Percentiles rank a stretch among this genome's conserved stretches.
phyloP scores from a whole-genome alignment of 805 yeast genomes.

The Candida khao-thaluensis region DNA sequence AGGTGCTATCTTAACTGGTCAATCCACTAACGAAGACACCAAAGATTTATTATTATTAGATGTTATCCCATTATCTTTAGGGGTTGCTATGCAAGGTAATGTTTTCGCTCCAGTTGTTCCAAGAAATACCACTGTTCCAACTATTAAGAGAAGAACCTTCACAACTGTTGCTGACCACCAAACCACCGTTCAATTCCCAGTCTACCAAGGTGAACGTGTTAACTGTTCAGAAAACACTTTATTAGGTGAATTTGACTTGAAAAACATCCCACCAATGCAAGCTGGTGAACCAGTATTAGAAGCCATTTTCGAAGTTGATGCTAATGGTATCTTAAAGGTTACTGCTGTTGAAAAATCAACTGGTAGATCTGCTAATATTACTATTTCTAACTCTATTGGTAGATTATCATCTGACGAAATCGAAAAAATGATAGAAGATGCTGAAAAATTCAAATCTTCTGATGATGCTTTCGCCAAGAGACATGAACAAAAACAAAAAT shows the following conservation, averaged over 20 bases:
- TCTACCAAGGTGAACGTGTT: constrained; percentile 53
- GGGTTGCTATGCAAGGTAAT: constrained; percentile 53
- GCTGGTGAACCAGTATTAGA: constrained; percentile 53
- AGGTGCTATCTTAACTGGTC: constrained; percentile 52
- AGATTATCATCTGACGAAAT: constrained; percentile 50
- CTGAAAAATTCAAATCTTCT: constrained; percentile 80
- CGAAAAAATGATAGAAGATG: constrained; percentile 49
- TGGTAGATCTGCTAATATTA: constrained; percentile 50
- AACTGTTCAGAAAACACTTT: constrained; percentile 51
- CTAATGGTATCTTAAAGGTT: constrained; percentile 51
- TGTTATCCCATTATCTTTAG: constrained; percentile 51
- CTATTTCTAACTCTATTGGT: constrained; percentile 51
- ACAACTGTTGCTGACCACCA: constrained; percentile 53
- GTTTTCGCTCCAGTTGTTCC: constrained; percentile 52
- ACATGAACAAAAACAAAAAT: constrained; percentile 98
- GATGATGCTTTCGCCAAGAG: constrained; percentile 99
- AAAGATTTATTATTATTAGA: constrained; percentile 51
- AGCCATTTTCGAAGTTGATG: constrained; percentile 50
- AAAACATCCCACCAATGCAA: constrained; percentile 51
- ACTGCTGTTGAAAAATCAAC: constrained; percentile 50
- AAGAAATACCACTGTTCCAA: constrained; percentile 52
- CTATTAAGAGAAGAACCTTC: constrained; percentile 51
- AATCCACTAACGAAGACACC: constrained; percentile 49
- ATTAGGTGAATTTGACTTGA: constrained; percentile 51
- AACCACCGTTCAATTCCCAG: constrained; percentile 52